These are phyloP conservation scores for Colletotrichum scovillei DNA, from an alignment of 2,329 filamentous ascomycete species.

Conservation along the genomic window DNA sequence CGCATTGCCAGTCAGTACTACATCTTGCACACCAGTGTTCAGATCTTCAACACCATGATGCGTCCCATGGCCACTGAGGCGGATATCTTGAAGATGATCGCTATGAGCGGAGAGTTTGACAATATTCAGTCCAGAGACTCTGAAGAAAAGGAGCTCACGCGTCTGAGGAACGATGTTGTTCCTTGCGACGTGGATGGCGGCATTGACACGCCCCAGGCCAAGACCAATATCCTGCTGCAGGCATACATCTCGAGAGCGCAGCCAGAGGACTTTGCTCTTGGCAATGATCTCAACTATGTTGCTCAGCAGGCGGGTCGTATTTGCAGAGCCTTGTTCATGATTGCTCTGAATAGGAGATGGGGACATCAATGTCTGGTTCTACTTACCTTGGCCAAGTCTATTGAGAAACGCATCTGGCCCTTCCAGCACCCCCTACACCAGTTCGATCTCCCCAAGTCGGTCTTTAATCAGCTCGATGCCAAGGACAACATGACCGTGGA, in stretches of 20 bases:
- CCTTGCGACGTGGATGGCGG: constrained; percentile 84
- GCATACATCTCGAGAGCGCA: constrained; percentile 90
- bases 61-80: constrained; percentile 85
- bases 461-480: constrained; percentile 87
- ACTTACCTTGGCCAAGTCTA: constrained; percentile 93
- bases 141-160: constrained; percentile 87
- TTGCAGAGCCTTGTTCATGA: constrained; percentile 95
- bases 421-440: constrained; percentile 96
- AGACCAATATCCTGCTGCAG: constrained; percentile 96
- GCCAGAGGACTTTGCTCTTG: constrained; percentile 91
- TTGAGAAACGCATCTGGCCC: constrained; percentile 95
- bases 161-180: constrained; percentile 76
- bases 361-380: constrained; percentile 94
- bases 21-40: constrained; percentile 90
- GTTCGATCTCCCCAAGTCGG: constrained; percentile 87
- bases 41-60: constrained; percentile 98
- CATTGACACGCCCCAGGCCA: constrained; percentile 80
- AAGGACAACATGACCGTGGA: constrained; percentile 83
- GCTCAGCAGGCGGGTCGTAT: constrained; percentile 96
- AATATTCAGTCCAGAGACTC: constrained; percentile 94
- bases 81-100: constrained; percentile 95
- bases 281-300: constrained; percentile 93
- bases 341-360: constrained; percentile 94
- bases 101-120: constrained; percentile 97
- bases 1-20: constrained; percentile 98